Base-by-base conservation (phyloP, 768 basidiomycete species). In the Hygrocybe punicea region DNA sequence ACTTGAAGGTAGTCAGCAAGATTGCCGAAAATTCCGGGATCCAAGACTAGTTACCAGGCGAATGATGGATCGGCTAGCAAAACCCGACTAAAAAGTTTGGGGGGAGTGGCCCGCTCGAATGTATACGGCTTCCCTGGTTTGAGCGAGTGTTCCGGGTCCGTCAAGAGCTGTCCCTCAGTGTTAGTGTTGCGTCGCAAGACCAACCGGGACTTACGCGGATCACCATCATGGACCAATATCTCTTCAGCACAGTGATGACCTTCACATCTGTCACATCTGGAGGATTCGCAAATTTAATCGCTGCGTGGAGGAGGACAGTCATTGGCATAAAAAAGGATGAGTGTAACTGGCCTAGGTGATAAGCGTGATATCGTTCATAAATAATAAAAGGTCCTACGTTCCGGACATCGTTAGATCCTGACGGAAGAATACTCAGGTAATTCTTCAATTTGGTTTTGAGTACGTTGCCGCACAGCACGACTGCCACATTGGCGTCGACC, bases 31-130 rank as follows among this genome's bases (percentile, higher is more conserved):
- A 29, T 29, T 4, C 8, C 8, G 8, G 29, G 4, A 29, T 29
- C 48, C 21, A 50, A 34, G 2, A n/a, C 29, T 29, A 21, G 21
- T 50, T 34, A 50, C 48, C 48, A 13, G 21, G 48, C 29, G 33
- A 50, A 50, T 3, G 21, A 50, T 24, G 48, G 48, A 50, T 50
- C 48, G 33, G 48, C 48, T 11, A 50, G n/a, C 48, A 50, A 50
- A 50, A 29, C 13, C 17, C 48, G 48, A 25, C 48, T 25, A 34
- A 50, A 50, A 50, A 50, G 48, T 25, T 50, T 50, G 6, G 48
- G n/a, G 33, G 21, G 9, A 13, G 48, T 50, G 9, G 48, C 48
- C 17, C 48, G 48, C 48, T 50, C 48, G 29, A 24, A 50, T 10
- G 21, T 50, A 29, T 50, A 50, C 33, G 48, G 48, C 1, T 50